A percentile compares a stretch with the other conserved stretches of the same genome.
Evolutionary conservation across 1,139 yeast genomes (phyloP).

Genomic region (Diutina catenulata): DNA sequence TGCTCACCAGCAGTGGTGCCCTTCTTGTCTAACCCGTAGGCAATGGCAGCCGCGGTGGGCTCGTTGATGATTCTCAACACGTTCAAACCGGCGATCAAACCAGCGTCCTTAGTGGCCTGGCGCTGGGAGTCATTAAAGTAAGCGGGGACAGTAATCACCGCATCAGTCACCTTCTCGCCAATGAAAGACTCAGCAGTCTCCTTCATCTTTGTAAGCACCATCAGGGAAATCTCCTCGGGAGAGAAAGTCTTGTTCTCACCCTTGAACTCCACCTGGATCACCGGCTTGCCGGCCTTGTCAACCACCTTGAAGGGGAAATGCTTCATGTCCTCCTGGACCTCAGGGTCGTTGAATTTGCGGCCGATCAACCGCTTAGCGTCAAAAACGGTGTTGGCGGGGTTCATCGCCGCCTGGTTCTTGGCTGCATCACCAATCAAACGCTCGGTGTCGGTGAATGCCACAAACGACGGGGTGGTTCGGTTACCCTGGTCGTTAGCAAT

Average conservation of each 20-base stretch:
- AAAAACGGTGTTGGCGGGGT: slow-evolving; percentile 68
- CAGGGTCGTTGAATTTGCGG: slow-evolving; percentile 59
- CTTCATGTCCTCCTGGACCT: slow-evolving; percentile 74
- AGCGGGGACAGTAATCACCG: slow-evolving; percentile 95
- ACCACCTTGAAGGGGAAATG: slow-evolving; percentile 66
- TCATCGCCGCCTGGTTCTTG: slow-evolving; percentile 82
- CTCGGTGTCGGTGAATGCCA: slow-evolving; percentile 76
- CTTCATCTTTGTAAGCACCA: slow-evolving; percentile 89
- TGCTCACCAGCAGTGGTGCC: slow-evolving; percentile 29
- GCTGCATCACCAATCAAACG: slow-evolving; percentile 93
- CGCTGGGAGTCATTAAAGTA: slow-evolving; percentile 97
- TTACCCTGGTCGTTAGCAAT: slow-evolving; percentile 93
- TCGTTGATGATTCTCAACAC: slow-evolving; percentile 93
- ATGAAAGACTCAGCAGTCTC: slow-evolving; percentile 86
- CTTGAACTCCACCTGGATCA: slow-evolving; percentile 57
- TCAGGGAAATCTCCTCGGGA: slow-evolving; percentile 86
- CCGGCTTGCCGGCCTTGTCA: slow-evolving; percentile 69
- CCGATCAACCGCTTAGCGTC: slow-evolving; percentile 86
- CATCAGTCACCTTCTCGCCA: slow-evolving; percentile 83
- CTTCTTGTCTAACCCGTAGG: slow-evolving; percentile 83
- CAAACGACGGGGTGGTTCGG: slow-evolving; percentile 88
- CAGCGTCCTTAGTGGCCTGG: slow-evolving; percentile 98
- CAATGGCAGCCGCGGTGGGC: slow-evolving; percentile 98
- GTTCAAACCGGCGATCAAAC: slow-evolving; percentile 90
- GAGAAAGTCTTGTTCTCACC: slow-evolving; percentile 59